A percentile compares a stretch with the other conserved stretches of the same genome.
Evolutionary conservation across 768 basidiomycete genomes (phyloP).

Genomic region (Amanita molliuscula): DNA sequence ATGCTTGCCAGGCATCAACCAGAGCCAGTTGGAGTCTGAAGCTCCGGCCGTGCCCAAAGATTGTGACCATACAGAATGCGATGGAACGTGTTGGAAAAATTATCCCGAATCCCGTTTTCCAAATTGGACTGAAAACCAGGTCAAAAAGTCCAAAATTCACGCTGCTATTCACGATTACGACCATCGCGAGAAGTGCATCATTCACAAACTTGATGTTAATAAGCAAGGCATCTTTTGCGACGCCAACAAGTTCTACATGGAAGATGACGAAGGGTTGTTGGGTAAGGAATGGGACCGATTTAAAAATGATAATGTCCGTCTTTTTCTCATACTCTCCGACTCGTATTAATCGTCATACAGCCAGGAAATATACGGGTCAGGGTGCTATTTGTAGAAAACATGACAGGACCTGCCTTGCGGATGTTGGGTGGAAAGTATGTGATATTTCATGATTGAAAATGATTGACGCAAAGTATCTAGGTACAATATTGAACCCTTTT

Average conservation of each 20-base stretch:
- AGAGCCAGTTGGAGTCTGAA: conserved; percentile 23
- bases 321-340: neutral
- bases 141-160: conserved; percentile 27
- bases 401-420: conserved; percentile 42
- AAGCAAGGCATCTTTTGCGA: conserved; percentile 23
- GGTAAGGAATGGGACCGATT: conserved; percentile 28
- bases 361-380: conserved; percentile 32
- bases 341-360: conserved; percentile 1
- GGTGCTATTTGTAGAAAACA: conserved; percentile 40
- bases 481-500: conserved; percentile 55
- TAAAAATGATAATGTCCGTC: conserved; percentile 24
- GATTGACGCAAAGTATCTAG: conserved; percentile 17
- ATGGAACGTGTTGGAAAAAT: conserved; percentile 24
- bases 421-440: conserved; percentile 50
- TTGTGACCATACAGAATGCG: conserved; percentile 27
- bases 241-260: conserved; percentile 12
- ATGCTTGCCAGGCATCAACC: conserved; percentile 14
- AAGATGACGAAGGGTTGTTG: conserved; percentile 7
- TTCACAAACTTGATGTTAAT: conserved; percentile 33
- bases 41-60: conserved; percentile 23
- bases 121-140: conserved; percentile 44
- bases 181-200: conserved; percentile 15
- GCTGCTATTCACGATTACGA: conserved; percentile 24
- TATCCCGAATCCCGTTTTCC: conserved; percentile 41
- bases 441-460: neutral